These are phyloP conservation scores for Millerago galiae DNA, from an alignment of 805 yeast genomes.

Conservation along the genomic window DNA sequence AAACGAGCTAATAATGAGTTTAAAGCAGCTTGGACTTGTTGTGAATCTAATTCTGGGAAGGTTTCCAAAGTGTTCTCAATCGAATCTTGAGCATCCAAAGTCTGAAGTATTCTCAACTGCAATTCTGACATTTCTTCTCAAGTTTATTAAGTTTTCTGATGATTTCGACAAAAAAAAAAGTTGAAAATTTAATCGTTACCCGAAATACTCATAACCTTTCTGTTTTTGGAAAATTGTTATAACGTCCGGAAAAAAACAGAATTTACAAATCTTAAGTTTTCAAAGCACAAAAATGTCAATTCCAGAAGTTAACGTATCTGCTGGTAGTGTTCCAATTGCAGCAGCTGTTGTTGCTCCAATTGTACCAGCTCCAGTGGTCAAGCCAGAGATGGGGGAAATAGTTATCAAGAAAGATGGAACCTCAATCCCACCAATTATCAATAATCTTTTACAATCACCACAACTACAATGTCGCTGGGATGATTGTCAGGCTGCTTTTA, in stretches of 20 bases:
- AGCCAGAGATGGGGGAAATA: not conserved
- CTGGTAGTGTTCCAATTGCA: no score
- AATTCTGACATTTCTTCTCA: slow-evolving; percentile 53
- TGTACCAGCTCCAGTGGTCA: not conserved
- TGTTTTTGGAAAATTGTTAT: not conserved
- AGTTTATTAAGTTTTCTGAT: not conserved
- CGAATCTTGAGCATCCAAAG: slow-evolving; percentile 53
- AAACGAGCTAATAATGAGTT: slow-evolving; percentile 79
- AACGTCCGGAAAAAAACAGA: no score
- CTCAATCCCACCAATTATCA: no score
- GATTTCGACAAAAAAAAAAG: not conserved
- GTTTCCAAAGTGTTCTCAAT: slow-evolving; percentile 63
- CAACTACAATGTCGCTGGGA: slow-evolving; percentile 13
- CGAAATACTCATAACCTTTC: slow-evolving; percentile 1
- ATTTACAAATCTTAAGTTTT: no score
- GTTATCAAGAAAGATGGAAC: not conserved
- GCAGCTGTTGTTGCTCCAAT: no score
- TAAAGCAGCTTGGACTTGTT: slow-evolving; percentile 72
- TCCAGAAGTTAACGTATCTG: not conserved
- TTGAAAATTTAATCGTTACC: not conserved
- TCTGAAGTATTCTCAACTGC: slow-evolving; percentile 56
- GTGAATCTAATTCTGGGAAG: slow-evolving; percentile 62
- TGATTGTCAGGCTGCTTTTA: not conserved
- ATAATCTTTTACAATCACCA: not conserved
- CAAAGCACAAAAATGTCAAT: not conserved